These are phyloP conservation scores for Globisporangium okanoganense DNA, from an alignment of 352 stramenopile species.

Conservation along the genomic window DNA sequence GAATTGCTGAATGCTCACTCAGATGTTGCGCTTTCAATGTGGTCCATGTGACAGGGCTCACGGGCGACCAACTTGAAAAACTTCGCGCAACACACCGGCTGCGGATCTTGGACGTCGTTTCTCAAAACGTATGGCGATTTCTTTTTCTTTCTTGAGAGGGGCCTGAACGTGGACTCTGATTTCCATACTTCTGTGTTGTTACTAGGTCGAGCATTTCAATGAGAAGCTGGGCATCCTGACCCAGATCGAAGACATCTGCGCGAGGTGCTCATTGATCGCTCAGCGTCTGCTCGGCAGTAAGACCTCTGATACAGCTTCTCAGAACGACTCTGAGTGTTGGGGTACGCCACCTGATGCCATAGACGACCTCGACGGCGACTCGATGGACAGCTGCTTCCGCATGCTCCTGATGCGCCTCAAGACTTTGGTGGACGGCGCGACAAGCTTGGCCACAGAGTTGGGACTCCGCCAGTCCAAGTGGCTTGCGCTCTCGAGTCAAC, in stretches of 20 bases:
- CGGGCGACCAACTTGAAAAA: slow-evolving; percentile 62
- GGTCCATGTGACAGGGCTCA: slow-evolving; percentile 37
- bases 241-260: slow-evolving; percentile 44
- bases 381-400: slow-evolving; percentile 9
- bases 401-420: slow-evolving; percentile 21
- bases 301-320: neutral
- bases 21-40: neutral
- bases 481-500: slow-evolving; percentile 66
- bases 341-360: neutral
- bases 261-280: slow-evolving; percentile 29
- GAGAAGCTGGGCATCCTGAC: slow-evolving; percentile 58
- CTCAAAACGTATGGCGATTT: slow-evolving; percentile 32
- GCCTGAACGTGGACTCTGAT: too few relatives aligned
- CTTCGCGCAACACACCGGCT: slow-evolving; percentile 47
- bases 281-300: slow-evolving; percentile 27
- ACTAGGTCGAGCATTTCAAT: slow-evolving; percentile 42
- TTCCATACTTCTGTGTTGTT: neutral
- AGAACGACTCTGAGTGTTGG: neutral
- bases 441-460: slow-evolving; percentile 19
- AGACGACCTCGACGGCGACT: slow-evolving; percentile 2
- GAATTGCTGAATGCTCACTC: neutral
- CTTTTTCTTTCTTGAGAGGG: neutral
- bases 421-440: slow-evolving; percentile 18
- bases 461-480: slow-evolving; percentile 58
- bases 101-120: slow-evolving; percentile 46